Percentiles rank a stretch among this genome's conserved stretches.
These are phyloP conservation scores for Neurospora sp. DNA, from an alignment of 495 filamentous ascomycete species.

Conservation along the genomic window DNA sequence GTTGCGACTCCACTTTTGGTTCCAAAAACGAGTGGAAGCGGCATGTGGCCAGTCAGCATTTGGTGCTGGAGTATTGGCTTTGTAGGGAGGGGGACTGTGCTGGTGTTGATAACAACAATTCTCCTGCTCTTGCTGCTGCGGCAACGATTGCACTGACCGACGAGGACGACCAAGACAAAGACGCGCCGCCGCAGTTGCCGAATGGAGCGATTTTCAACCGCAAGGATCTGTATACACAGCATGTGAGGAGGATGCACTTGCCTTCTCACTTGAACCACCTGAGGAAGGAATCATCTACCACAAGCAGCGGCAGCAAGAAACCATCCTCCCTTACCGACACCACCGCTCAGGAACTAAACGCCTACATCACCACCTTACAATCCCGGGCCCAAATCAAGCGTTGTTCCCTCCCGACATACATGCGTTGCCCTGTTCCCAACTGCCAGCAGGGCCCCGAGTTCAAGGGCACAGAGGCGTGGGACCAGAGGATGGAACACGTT, in stretches of 20 bases:
- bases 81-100: constrained; percentile 62
- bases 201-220: constrained; percentile 71
- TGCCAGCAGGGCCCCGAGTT: constrained; percentile 46
- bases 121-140: too few relatives aligned
- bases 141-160: too few relatives aligned
- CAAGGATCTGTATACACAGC: constrained; percentile 87
- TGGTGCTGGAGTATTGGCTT: constrained; percentile 68
- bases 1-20: constrained; percentile 64
- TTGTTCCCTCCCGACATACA: constrained; percentile 49
- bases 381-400: constrained; percentile 48
- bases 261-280: constrained; percentile 34
- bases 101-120: constrained; percentile 16
- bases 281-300: constrained; percentile 6
- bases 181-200: constrained; percentile 8
- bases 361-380: constrained; percentile 30
- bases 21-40: constrained; percentile 94
- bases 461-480: constrained; percentile 57
- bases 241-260: constrained; percentile 76
- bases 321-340: not conserved
- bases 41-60: constrained; percentile 73
- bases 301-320: not conserved
- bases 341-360: not conserved
- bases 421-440: constrained; percentile 50
- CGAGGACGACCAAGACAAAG: too few relatives aligned
- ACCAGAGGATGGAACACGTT: constrained; percentile 83